Conservation (phyloP, 768 basidiomycete species). For the Polyporus arcularius region DNA sequence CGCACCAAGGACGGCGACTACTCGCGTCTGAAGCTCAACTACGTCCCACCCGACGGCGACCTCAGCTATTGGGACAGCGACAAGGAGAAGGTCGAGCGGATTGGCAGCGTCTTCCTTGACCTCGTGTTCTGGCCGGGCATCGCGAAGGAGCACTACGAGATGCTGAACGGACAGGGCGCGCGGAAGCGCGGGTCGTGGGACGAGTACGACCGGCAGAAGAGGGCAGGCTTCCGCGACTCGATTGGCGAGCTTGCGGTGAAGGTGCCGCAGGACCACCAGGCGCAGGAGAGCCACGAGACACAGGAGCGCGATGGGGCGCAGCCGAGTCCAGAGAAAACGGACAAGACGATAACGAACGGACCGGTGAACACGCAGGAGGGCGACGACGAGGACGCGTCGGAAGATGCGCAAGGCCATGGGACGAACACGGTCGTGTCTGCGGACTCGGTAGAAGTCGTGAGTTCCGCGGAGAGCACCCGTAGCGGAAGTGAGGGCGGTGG, state of each 20-base stretch:
- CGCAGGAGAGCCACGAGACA: constrained; percentile 20
- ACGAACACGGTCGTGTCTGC: constrained; percentile 21
- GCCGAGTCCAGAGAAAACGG: background rate
- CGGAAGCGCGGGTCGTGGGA: constrained; percentile 31
- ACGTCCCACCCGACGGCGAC: constrained; percentile 32
- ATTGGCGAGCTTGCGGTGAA: constrained; percentile 19
- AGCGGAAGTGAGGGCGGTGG: constrained; percentile 14
- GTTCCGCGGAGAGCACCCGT: constrained; percentile 22
- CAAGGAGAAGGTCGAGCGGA: constrained; percentile 25
- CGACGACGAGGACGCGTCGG: constrained; percentile 8
- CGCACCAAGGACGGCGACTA: constrained; percentile 29
- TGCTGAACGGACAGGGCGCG: constrained; percentile 25
- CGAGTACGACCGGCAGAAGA: constrained; percentile 25
- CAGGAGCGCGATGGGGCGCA: constrained; percentile 8
- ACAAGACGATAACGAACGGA: constrained; percentile 17
- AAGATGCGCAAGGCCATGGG: constrained; percentile 6
- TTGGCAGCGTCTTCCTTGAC: constrained; percentile 29
- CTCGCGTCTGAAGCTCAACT: constrained; percentile 34
- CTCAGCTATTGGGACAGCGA: constrained; percentile 31
- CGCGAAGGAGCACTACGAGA: constrained; percentile 23
- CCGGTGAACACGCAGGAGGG: constrained; percentile 19
- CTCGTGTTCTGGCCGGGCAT: constrained; percentile 33
- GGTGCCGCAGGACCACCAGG: constrained; percentile 16
- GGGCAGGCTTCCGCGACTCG: constrained; percentile 25
- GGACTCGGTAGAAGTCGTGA: constrained; percentile 14